phyloP scores from a whole-genome alignment of 2,329 filamentous ascomycete genomes.

The Mycosphaerelloides madeirae region DNA sequence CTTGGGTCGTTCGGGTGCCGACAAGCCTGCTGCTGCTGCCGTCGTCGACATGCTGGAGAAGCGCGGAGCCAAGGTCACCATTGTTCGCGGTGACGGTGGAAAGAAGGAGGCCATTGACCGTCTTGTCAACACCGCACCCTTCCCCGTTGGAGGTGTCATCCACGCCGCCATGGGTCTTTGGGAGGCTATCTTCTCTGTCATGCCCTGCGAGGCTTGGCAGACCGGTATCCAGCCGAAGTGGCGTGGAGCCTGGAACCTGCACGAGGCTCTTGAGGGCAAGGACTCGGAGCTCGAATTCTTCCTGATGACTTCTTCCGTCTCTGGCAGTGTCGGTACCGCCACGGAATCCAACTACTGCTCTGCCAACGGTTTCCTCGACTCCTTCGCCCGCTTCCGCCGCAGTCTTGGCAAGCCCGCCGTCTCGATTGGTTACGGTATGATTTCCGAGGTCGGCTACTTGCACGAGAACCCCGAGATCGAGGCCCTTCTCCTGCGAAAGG shows the following conservation, averaged over 20 bases:
- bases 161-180: constrained; percentile 4
- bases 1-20: constrained; percentile 1
- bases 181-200: constrained; percentile 33
- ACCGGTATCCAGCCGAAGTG: constrained; percentile 9
- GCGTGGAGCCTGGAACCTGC: constrained; percentile 39
- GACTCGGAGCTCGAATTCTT: constrained; percentile 38
- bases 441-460: constrained; percentile 29
- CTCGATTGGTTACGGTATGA: constrained; percentile 28
- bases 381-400: constrained; percentile 25
- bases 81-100: constrained; percentile 1
- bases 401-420: constrained; percentile 20
- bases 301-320: constrained; percentile 51
- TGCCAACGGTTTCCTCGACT: constrained; percentile 37
- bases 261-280: constrained; percentile 19
- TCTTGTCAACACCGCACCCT: too few species aligned
- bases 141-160: constrained; percentile 7
- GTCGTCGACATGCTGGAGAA: not conserved
- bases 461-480: not conserved
- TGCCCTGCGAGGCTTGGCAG: constrained; percentile 5
- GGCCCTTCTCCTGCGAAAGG: not conserved
- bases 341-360: constrained; percentile 55
- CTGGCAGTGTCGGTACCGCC: constrained; percentile 50
- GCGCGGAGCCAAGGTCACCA: not conserved
- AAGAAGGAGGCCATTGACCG: too few species aligned
- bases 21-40: not conserved